Evolutionary conservation across 202 grass and related monocot species (phyloP).

Genomic region (Schoenoplectus tabernaemontani): DNA sequence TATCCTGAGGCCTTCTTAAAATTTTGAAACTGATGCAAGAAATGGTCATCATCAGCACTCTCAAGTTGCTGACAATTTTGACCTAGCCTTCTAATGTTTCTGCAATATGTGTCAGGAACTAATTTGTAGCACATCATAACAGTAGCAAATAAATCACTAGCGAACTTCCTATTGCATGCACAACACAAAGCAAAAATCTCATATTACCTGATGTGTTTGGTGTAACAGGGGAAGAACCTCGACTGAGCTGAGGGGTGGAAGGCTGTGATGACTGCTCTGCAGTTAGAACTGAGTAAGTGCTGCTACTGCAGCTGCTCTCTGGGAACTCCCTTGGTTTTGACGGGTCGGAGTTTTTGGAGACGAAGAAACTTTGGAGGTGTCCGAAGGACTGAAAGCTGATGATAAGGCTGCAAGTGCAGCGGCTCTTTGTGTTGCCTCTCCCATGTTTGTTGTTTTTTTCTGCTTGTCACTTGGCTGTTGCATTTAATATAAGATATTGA

Average conservation of each 20-base stretch:
- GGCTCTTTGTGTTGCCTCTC: slow-evolving; percentile 77
- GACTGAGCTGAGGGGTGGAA: slow-evolving; percentile 34
- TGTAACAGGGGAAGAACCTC: slow-evolving; percentile 28
- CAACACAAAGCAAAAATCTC: slow-evolving; percentile 15
- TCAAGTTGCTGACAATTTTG: background rate
- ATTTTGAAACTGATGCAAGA: background rate
- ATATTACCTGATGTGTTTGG: slow-evolving; percentile 12
- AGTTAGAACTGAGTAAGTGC: slow-evolving; percentile 66
- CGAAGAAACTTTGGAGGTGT: slow-evolving; percentile 36
- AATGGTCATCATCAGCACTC: background rate
- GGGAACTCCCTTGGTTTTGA: slow-evolving; percentile 57
- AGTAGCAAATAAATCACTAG: background rate
- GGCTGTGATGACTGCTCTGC: slow-evolving; percentile 41
- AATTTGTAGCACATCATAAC: background rate
- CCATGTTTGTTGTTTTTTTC: slow-evolving; percentile 41
- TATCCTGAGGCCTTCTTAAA: background rate
- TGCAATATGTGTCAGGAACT: background rate
- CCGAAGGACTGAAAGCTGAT: slow-evolving; percentile 60
- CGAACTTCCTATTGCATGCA: background rate
- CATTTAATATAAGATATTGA: slow-evolving; percentile 12
- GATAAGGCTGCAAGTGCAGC: slow-evolving; percentile 74
- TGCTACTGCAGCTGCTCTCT: slow-evolving; percentile 83
- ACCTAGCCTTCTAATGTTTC: background rate
- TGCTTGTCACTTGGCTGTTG: slow-evolving; percentile 25
- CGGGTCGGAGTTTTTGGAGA: slow-evolving; percentile 41